Conservation (phyloP, 192 early-diverging fungal species). For the Obelidium mucronatum region DNA sequence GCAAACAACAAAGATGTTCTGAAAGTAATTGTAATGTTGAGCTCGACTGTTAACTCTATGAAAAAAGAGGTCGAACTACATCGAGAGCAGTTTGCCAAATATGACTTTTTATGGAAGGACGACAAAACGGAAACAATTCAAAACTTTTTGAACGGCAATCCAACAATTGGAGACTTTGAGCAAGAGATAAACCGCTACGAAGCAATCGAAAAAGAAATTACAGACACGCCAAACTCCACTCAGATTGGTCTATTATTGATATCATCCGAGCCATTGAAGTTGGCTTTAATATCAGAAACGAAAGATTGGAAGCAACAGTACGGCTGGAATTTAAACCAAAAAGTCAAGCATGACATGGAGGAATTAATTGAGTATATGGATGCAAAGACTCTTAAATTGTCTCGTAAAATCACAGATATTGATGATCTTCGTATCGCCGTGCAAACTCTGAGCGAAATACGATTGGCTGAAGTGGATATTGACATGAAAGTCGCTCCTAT, state of each 20-base stretch:
- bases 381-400: slow-evolving; percentile 62
- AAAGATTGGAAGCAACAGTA: slow-evolving; percentile 77
- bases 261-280: slow-evolving; percentile 67
- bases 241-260: slow-evolving; percentile 68
- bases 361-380: slow-evolving; percentile 74
- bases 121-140: slow-evolving; percentile 70
- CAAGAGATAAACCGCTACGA: slow-evolving; percentile 71
- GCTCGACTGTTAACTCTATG: slow-evolving; percentile 66
- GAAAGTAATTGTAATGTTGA: slow-evolving; percentile 62
- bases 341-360: slow-evolving; percentile 74
- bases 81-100: slow-evolving; percentile 69
- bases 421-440: slow-evolving; percentile 70
- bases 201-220: slow-evolving; percentile 64
- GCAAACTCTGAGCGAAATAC: slow-evolving; percentile 65
- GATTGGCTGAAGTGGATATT: slow-evolving; percentile 71
- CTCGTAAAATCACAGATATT: slow-evolving; percentile 69
- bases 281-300: slow-evolving; percentile 68
- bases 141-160: slow-evolving; percentile 60
- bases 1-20: slow-evolving; percentile 72
- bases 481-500: slow-evolving; percentile 74
- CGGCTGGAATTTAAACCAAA: slow-evolving; percentile 67
- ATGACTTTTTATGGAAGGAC: slow-evolving; percentile 73
- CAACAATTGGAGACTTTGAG: slow-evolving; percentile 70
- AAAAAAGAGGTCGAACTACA: slow-evolving; percentile 69
- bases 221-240: slow-evolving; percentile 61